phyloP scores from a whole-genome alignment of 345 rosid species.

The Jatropha curcas region DNA sequence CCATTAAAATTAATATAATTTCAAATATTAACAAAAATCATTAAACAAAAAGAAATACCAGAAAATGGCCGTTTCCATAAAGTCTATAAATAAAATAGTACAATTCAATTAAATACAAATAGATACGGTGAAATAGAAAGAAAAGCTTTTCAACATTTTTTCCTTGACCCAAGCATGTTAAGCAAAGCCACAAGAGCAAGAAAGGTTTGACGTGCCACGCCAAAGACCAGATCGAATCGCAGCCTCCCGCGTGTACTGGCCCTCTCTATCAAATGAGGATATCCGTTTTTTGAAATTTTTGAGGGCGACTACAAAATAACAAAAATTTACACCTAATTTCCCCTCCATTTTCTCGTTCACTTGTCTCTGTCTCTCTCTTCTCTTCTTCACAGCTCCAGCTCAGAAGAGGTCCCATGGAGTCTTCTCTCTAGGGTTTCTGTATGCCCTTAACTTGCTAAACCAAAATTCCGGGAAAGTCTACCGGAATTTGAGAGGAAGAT shows the following conservation, averaged over 20 bases:
- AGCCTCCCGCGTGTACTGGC: not conserved
- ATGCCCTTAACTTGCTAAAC: not conserved
- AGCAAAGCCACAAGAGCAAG: not conserved
- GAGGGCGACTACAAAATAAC: not conserved
- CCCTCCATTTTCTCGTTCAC: slow-evolving; percentile 17
- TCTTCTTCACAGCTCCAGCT: slow-evolving; percentile 5
- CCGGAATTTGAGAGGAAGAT: not conserved
- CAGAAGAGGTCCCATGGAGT: slow-evolving; percentile 15
- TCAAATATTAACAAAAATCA: too few relatives aligned
- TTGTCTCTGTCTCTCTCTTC: slow-evolving; percentile 13
- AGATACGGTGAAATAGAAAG: too few relatives aligned
- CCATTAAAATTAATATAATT: too few relatives aligned
- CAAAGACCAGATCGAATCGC: not conserved
- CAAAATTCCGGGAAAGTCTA: not conserved
- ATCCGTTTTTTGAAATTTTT: slow-evolving; percentile 6
- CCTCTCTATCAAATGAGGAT: not conserved
- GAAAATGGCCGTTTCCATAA: too few relatives aligned
- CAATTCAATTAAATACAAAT: too few relatives aligned
- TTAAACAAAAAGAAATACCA: too few relatives aligned
- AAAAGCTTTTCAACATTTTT: too few relatives aligned
- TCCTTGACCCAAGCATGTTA: not conserved
- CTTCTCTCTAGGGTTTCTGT: slow-evolving; percentile 20
- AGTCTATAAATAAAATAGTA: too few relatives aligned
- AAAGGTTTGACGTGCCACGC: not conserved
- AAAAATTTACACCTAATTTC: slow-evolving; percentile 4